A percentile compares a stretch with the other conserved stretches of the same genome.
Conservation (phyloP, 768 basidiomycete species). For the Piloderma croceum region DNA sequence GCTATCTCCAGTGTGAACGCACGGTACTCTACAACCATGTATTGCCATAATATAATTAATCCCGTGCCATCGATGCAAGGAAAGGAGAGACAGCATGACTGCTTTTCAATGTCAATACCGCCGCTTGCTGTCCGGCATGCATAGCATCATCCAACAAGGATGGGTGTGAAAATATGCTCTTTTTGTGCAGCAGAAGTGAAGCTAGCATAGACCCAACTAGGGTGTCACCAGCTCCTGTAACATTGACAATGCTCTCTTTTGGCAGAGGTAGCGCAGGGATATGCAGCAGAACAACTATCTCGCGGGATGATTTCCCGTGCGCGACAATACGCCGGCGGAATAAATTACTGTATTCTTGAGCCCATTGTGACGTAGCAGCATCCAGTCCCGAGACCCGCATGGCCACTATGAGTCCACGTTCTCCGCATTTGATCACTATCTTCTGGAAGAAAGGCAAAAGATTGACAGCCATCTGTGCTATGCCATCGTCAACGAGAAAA, state of each 20-base stretch:
- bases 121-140: constrained; percentile 58
- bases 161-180: constrained; percentile 42
- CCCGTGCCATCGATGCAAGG: no score
- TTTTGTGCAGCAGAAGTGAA: constrained; percentile 40
- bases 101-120: constrained; percentile 53
- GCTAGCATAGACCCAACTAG: constrained; percentile 83
- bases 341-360: constrained; percentile 40
- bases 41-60: no score
- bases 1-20: no score
- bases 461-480: constrained; percentile 75
- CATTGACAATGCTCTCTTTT: constrained; percentile 45
- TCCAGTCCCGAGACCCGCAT: constrained; percentile 47
- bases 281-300: constrained; percentile 62
- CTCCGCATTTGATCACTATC: constrained; percentile 82
- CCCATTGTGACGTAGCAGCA: constrained; percentile 46
- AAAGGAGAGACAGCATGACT: constrained; percentile 60
- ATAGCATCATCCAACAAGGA: constrained; percentile 40
- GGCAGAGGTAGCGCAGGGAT: constrained; percentile 52
- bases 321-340: constrained; percentile 46
- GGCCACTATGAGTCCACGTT: constrained; percentile 55
- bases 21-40: not conserved
- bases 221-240: constrained; percentile 91
- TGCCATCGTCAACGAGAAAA: constrained; percentile 64
- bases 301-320: constrained; percentile 37
- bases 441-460: constrained; percentile 82